Base-by-base conservation (phyloP, 2,329 filamentous ascomycete genomes). In the Akanthomyces dipterigenus region DNA sequence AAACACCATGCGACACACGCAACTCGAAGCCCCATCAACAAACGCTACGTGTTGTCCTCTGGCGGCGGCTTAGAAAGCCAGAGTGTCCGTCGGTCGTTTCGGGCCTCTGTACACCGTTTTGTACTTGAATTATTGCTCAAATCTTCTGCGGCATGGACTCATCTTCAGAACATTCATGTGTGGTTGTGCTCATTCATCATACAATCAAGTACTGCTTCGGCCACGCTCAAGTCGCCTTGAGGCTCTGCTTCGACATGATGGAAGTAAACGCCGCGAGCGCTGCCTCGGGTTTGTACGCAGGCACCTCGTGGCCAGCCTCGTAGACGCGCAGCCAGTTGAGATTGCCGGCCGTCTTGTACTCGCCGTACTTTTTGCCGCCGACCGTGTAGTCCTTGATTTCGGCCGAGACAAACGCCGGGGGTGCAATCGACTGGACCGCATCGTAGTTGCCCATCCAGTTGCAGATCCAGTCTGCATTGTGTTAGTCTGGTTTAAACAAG, bases 391-490 rank as follows among this genome's bases (percentile, higher is more conserved):
- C 66, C 63, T 68, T 62, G 14, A 79, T 65, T 24, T 68, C 67
- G 65, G 84, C 85, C 3, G 73, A 69, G 0, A 71, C 63, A 8
- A 74, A 69, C 2, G 72, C 75, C 1, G 70, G 62, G 67, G 76
- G 84, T 14, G 74, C 70, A 26, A 85, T 71, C 0, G 74, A 72
- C 38, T 84, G 74, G 1, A 79, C 77, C 1, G 77, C 77, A 12
- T 70, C 73, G 6, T 80, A 72, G 36, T 74, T 77, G n/a, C 82
- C 82, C 34, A 79, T 71, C 78, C 81, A 84, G 70, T 85, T 85
- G 66, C 81, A 85, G 58, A 84, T 82, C 71, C 77, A 84, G 65
- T 86, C 82, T 67, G 42, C 8, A 9, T 11, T 20, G 6, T 63
- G 49, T 53, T 38, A 1, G 64, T 24, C 9, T 50, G 1, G 42